Conservation (phyloP, 1,284 basidiomycete species). For the Cryptococcus sp. region DNA sequence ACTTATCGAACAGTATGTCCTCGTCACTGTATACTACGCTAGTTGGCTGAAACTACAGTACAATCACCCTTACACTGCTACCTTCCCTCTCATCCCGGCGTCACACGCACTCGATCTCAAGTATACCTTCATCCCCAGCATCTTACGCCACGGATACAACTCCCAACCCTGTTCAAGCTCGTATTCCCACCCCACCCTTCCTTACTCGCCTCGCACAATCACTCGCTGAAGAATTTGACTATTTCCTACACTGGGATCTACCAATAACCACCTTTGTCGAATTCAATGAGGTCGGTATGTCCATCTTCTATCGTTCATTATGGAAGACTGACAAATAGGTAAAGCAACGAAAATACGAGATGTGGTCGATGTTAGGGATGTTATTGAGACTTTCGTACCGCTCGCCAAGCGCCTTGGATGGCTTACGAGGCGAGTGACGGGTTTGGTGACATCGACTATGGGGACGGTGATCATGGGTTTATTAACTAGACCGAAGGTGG, state of each 20-base stretch:
- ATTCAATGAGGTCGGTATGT: constrained; percentile 45
- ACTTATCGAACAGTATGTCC: constrained; percentile 44
- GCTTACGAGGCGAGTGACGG: constrained; percentile 29
- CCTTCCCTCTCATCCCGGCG: constrained; percentile 19
- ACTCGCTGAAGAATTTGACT: constrained; percentile 29
- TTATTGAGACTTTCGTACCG: constrained; percentile 43
- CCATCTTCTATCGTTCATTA: neutral
- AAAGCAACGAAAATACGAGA: constrained; percentile 44
- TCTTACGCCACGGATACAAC: neutral
- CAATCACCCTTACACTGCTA: constrained; percentile 36
- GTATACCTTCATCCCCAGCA: constrained; percentile 3
- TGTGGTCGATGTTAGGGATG: constrained; percentile 40
- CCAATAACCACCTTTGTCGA: constrained; percentile 42
- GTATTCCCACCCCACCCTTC: neutral
- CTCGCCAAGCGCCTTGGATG: constrained; percentile 39
- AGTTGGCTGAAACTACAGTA: constrained; percentile 13
- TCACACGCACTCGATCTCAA: neutral
- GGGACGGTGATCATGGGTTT: constrained; percentile 22
- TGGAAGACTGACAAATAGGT: constrained; percentile 12
- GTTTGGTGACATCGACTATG: constrained; percentile 25
- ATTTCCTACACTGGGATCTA: constrained; percentile 36
- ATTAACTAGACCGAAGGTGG: constrained; percentile 11
- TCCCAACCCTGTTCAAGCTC: neutral
- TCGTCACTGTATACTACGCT: neutral
- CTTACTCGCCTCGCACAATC: neutral